These are phyloP conservation scores for Fusarium domesticum DNA, from an alignment of 2,329 filamentous ascomycete genomes.

Conservation along the genomic window DNA sequence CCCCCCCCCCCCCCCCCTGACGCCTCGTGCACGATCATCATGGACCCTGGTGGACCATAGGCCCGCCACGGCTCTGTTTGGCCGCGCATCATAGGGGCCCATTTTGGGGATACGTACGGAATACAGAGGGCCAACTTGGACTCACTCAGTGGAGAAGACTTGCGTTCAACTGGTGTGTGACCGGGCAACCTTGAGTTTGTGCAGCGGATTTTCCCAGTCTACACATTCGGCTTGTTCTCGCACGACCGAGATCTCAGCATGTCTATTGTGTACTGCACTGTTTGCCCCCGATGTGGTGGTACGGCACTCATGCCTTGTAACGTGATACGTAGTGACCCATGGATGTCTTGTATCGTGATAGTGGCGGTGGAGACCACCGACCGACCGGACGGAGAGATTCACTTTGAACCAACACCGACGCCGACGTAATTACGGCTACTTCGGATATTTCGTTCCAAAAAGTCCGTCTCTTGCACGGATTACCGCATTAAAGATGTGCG, in stretches of 20 bases:
- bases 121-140: too few relatives aligned
- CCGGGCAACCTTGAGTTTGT: too few relatives aligned
- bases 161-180: too few relatives aligned
- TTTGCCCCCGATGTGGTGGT: not conserved
- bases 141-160: too few relatives aligned
- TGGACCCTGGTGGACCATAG: not conserved
- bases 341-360: not conserved
- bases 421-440: conserved; percentile 27
- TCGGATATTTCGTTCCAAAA: conserved; percentile 16
- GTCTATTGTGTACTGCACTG: too few relatives aligned
- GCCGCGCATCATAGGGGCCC: too few relatives aligned
- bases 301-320: not conserved
- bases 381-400: not conserved
- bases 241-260: not conserved
- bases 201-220: too few relatives aligned
- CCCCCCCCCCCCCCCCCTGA: too few relatives aligned
- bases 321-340: too few relatives aligned
- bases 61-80: not conserved
- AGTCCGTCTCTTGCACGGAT: fast-evolving
- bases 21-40: not conserved
- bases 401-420: conserved; percentile 5
- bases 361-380: not conserved
- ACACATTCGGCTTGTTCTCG: not conserved
- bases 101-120: not conserved
- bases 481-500: conserved; percentile 7